Evolutionary conservation across 1,284 basidiomycete species (phyloP).

Genomic region (Moesziomyces sp.): DNA sequence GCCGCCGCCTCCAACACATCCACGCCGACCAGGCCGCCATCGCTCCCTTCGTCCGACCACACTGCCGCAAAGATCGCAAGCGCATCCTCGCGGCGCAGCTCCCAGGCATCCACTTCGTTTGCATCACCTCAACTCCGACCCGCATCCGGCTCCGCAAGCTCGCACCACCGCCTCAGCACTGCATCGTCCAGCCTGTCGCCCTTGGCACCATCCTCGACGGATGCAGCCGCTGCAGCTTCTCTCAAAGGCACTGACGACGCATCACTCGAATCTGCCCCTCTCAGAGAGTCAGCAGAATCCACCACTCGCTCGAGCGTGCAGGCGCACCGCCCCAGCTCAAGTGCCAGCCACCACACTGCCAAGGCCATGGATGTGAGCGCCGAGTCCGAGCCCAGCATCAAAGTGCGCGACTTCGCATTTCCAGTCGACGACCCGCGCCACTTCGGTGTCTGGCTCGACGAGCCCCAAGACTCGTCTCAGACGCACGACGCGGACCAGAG

Average conservation of each 20-base stretch:
- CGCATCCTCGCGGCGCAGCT: conserved; percentile 37
- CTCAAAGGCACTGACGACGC: not conserved
- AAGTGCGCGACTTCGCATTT: conserved; percentile 55
- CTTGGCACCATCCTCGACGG: not conserved
- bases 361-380: conserved; percentile 3
- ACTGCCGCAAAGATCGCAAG: conserved; percentile 46
- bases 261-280: conserved; percentile 1
- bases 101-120: conserved; percentile 30
- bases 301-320: conserved; percentile 2
- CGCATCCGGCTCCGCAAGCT: conserved; percentile 20
- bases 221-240: not conserved
- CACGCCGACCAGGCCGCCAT: conserved; percentile 40
- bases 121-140: conserved; percentile 33
- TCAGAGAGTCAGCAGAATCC: conserved; percentile 1
- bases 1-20: conserved; percentile 11
- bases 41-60: conserved; percentile 34
- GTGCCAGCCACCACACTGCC: conserved; percentile 34
- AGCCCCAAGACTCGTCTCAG: conserved; percentile 1
- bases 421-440: conserved; percentile 43
- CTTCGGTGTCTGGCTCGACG: conserved; percentile 15
- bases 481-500: conserved; percentile 12
- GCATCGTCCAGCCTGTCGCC: conserved; percentile 4
- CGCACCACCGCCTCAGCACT: conserved; percentile 21
- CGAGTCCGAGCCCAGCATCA: conserved; percentile 6
- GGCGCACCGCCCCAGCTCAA: conserved; percentile 23